A percentile compares a stretch with the other conserved stretches of the same genome.
Evolutionary conservation across 176 grass and related monocot genomes (phyloP).

Genomic region (Pontederia crassipes): DNA sequence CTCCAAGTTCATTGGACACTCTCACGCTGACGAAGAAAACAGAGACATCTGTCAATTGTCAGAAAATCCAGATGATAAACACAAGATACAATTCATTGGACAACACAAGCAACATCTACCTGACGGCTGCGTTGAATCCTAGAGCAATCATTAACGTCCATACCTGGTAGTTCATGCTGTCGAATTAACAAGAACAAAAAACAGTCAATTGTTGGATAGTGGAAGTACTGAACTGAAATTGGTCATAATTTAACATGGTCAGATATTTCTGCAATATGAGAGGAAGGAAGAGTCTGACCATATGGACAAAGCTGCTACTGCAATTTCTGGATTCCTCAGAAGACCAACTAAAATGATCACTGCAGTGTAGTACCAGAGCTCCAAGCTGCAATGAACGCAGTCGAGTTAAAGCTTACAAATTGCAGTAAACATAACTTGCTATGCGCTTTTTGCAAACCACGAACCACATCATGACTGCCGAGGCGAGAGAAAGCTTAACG

Average conservation of each 20-base stretch:
- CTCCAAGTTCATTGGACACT: slow-evolving; percentile 69
- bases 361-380: slow-evolving; percentile 62
- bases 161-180: slow-evolving; percentile 56
- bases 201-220: not conserved
- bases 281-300: slow-evolving; percentile 19
- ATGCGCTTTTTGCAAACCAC: not conserved
- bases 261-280: no score
- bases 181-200: not conserved
- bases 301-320: slow-evolving; percentile 51
- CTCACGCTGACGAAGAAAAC: slow-evolving; percentile 32
- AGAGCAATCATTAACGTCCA: slow-evolving; percentile 62
- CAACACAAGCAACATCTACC: slow-evolving; percentile 18
- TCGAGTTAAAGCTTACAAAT: not conserved
- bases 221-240: not conserved
- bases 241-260: not conserved
- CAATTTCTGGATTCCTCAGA: slow-evolving; percentile 45
- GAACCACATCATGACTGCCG: slow-evolving; percentile 69
- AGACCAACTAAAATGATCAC: slow-evolving; percentile 61
- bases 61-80: not conserved
- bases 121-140: slow-evolving; percentile 54
- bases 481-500: slow-evolving; percentile 57
- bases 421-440: not conserved
- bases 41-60: slow-evolving; percentile 3
- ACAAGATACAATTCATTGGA: not conserved
- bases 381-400: slow-evolving; percentile 27